These are phyloP conservation scores for Fusarium tjaetaba DNA, from an alignment of 2,329 filamentous ascomycete genomes.

Conservation along the genomic window DNA sequence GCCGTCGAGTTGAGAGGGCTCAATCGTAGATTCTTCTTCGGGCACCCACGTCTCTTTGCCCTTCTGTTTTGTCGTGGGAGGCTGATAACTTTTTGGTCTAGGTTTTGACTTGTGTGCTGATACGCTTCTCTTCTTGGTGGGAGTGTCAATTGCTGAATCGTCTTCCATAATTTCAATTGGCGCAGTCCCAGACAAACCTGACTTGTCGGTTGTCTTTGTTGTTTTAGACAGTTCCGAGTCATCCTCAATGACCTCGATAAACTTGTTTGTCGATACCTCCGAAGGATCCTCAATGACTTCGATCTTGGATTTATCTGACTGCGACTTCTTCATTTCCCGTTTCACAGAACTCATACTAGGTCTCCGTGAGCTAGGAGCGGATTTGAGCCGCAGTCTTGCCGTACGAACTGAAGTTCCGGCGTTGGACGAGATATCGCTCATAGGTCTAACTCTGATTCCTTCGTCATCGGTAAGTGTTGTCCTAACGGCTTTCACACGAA, in stretches of 20 bases:
- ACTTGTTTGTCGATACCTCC: slow-evolving; percentile 20
- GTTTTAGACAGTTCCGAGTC: slow-evolving; percentile 36
- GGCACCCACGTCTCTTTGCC: slow-evolving; percentile 45
- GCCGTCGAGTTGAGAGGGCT: slow-evolving; percentile 38
- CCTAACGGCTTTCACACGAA: slow-evolving; percentile 45
- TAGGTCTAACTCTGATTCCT: slow-evolving; percentile 47
- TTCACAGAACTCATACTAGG: slow-evolving; percentile 43
- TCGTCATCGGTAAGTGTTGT: slow-evolving; percentile 41
- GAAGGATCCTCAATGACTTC: slow-evolving; percentile 17
- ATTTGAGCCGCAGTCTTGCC: slow-evolving; percentile 44
- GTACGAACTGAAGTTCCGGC: slow-evolving; percentile 39
- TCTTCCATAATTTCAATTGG: slow-evolving; percentile 50
- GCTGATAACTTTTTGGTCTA: slow-evolving; percentile 41
- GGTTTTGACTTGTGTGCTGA: slow-evolving; percentile 42
- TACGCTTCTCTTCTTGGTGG: slow-evolving; percentile 49
- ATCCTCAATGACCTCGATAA: slow-evolving; percentile 26
- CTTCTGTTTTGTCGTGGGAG: slow-evolving; percentile 32
- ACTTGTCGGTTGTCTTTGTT: slow-evolving; percentile 13
- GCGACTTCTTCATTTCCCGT: slow-evolving; percentile 41
- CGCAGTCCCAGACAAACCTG: slow-evolving; percentile 1
- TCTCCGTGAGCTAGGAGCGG: slow-evolving; percentile 39
- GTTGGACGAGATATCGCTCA: slow-evolving; percentile 44
- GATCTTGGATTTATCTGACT: slow-evolving; percentile 25
- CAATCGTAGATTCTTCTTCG: slow-evolving; percentile 45
- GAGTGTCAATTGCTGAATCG: slow-evolving; percentile 50